Evolutionary conservation across 805 yeast species (phyloP).

Genomic region (Suhomyces tanzawaensis): DNA sequence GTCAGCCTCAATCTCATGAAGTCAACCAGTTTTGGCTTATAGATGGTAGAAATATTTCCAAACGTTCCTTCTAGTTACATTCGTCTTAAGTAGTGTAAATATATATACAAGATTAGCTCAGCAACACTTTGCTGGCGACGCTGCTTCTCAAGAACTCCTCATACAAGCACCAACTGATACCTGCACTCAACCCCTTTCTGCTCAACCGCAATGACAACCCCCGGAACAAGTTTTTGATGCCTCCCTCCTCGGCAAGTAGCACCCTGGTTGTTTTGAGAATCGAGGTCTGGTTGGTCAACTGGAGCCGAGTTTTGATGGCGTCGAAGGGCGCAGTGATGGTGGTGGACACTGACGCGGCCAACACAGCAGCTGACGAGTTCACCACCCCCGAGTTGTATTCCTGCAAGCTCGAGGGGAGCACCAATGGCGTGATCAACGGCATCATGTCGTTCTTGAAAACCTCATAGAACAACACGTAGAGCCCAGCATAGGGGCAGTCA

Average conservation of each 20-base stretch:
- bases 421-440: slow-evolving; percentile 31
- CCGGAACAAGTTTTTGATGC: slow-evolving; percentile 63
- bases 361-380: slow-evolving; percentile 73
- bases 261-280: slow-evolving; percentile 42
- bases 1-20: too few species aligned
- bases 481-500: slow-evolving; percentile 96
- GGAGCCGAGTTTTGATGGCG: slow-evolving; percentile 89
- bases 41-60: too few species aligned
- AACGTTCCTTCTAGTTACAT: too few species aligned
- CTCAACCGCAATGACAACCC: slow-evolving; percentile 80
- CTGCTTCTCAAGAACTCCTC: slow-evolving; percentile 69
- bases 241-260: slow-evolving; percentile 43
- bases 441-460: slow-evolving; percentile 55
- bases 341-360: slow-evolving; percentile 79
- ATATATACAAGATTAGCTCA: slow-evolving; percentile 2
- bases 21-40: too few species aligned
- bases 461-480: slow-evolving; percentile 85
- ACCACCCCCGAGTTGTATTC: slow-evolving; percentile 38
- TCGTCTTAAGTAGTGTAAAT: too few species aligned
- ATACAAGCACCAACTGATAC: slow-evolving; percentile 95
- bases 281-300: slow-evolving; percentile 50
- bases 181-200: slow-evolving; percentile 88
- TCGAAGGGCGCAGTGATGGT: slow-evolving; percentile 93
- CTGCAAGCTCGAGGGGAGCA: slow-evolving; percentile 8
- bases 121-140: neutral